Conservation (phyloP, 2,329 filamentous ascomycete genomes). For the Arthroderma sp. region DNA sequence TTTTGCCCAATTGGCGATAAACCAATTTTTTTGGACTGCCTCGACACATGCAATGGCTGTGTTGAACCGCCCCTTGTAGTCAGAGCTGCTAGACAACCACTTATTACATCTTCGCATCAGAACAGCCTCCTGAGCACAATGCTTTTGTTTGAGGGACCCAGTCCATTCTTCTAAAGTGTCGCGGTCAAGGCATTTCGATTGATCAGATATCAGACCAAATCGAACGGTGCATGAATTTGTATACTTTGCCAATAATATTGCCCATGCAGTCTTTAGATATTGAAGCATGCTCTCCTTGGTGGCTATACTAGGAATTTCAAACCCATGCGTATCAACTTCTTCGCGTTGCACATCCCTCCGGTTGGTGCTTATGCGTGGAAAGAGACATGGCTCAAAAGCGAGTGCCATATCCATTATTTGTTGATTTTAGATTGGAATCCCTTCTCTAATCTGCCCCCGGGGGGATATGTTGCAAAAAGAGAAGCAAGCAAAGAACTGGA, state of each 20-base stretch:
- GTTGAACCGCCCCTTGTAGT: conserved; percentile 4
- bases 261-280: conserved; percentile 1
- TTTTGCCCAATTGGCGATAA: neutral
- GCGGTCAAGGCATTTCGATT: neutral
- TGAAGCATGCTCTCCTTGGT: neutral
- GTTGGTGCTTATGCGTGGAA: neutral
- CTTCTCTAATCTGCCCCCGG: too few relatives aligned
- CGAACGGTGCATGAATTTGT: neutral
- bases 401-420: neutral
- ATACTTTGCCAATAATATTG: conserved; percentile 4
- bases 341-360: neutral
- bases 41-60: neutral
- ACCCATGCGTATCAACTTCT: neutral
- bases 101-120: neutral
- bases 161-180: conserved; percentile 1
- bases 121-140: neutral
- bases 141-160: neutral
- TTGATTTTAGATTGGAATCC: neutral
- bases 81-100: neutral
- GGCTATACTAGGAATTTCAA: neutral
- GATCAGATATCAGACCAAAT: neutral
- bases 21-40: neutral
- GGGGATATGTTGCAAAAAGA: too few relatives aligned
- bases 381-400: neutral
- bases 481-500: too few relatives aligned